Percentiles rank a stretch among this genome's conserved stretches.
phyloP scores from a whole-genome alignment of 306 rosid species.

The Quercus aquifolioides region DNA sequence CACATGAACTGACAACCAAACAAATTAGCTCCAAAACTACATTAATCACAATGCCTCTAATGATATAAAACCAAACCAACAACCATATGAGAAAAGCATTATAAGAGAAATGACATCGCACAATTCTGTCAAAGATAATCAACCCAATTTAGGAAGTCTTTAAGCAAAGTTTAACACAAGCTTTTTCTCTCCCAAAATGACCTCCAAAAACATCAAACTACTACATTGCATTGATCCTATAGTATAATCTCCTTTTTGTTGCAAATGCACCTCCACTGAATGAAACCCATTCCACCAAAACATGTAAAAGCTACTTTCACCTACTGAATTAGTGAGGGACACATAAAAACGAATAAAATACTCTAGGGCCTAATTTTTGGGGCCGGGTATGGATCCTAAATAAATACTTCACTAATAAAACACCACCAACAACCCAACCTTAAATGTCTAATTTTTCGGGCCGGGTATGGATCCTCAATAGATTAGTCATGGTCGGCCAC shows the following conservation, averaged over 20 bases:
- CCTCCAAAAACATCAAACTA: background rate
- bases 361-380: no score
- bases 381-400: no score
- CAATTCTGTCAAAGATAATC: background rate
- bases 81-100: background rate
- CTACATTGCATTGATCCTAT: background rate
- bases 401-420: no score
- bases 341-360: background rate
- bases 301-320: background rate
- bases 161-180: background rate
- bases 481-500: no score
- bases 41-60: background rate
- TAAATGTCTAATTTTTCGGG: no score
- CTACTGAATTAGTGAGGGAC: background rate
- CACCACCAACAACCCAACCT: no score
- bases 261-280: background rate
- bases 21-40: background rate
- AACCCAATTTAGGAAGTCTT: background rate
- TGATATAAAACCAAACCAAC: background rate
- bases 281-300: background rate
- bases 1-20: background rate
- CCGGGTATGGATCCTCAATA: no score
- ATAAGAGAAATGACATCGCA: no score
- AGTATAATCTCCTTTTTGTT: background rate
- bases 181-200: background rate